Conservation (phyloP, 2,329 filamentous ascomycete species). For the Beauveria brongniartii region DNA sequence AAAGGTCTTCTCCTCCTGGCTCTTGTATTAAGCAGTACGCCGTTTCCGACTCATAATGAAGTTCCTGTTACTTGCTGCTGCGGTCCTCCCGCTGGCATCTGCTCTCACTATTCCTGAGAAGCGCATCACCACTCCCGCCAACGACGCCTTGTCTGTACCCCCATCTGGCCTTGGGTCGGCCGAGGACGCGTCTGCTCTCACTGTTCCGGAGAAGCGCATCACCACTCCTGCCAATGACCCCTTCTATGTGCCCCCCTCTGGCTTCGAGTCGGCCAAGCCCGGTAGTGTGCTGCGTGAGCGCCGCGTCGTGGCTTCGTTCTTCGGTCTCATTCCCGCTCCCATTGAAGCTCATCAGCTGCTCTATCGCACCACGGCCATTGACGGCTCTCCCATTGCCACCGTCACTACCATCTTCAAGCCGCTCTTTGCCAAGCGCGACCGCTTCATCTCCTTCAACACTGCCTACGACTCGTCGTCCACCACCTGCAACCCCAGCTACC, state of each 20-base stretch:
- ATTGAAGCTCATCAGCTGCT: slow-evolving; percentile 9
- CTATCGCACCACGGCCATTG: slow-evolving; percentile 12
- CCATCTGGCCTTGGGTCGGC: neutral
- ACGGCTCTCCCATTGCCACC: slow-evolving; percentile 11
- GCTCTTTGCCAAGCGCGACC: slow-evolving; percentile 9
- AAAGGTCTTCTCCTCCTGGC: neutral
- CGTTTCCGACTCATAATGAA: neutral
- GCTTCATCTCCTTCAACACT: slow-evolving; percentile 11
- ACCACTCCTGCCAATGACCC: slow-evolving; percentile 8
- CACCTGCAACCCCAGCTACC: slow-evolving; percentile 12
- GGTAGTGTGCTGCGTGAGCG: slow-evolving; percentile 9
- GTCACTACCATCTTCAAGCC: slow-evolving; percentile 12
- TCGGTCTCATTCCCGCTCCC: slow-evolving; percentile 4
- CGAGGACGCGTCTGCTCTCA: neutral
- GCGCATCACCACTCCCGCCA: neutral
- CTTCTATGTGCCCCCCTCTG: slow-evolving; percentile 10
- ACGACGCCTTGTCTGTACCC: slow-evolving; percentile 9
- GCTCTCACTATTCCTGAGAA: slow-evolving; percentile 1
- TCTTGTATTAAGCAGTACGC: neutral
- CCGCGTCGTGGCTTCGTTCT: neutral
- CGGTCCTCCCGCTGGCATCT: slow-evolving; percentile 1
- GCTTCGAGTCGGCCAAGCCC: slow-evolving; percentile 7
- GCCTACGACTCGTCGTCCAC: slow-evolving; percentile 11
- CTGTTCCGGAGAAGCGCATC: slow-evolving; percentile 2
- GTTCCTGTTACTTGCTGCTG: neutral